Conservation (phyloP, 1,139 yeast species). For the Chernovozyma sophiae-reginae region DNA sequence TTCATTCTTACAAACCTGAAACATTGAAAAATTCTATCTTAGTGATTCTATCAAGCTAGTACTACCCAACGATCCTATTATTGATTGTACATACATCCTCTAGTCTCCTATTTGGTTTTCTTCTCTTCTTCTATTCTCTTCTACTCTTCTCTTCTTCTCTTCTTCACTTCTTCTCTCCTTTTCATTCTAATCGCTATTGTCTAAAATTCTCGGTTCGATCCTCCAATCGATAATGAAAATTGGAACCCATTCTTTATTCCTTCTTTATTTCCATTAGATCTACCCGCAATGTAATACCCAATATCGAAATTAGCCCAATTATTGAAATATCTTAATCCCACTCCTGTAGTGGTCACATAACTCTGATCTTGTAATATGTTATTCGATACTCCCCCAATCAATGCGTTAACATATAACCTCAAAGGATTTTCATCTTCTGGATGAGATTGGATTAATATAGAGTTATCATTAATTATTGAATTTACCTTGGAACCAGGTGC, state of each 20-base stretch:
- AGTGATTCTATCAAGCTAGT: too few relatives aligned
- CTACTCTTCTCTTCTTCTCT: too few relatives aligned
- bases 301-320: constrained; percentile 46
- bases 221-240: constrained; percentile 44
- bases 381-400: constrained; percentile 24
- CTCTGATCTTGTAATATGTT: constrained; percentile 8
- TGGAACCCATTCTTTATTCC: constrained; percentile 47
- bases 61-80: too few relatives aligned
- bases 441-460: too few relatives aligned
- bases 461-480: too few relatives aligned
- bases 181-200: too few relatives aligned
- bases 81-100: too few relatives aligned
- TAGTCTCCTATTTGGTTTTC: too few relatives aligned
- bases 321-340: constrained; percentile 41
- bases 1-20: too few relatives aligned
- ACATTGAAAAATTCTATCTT: too few relatives aligned
- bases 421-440: constrained; percentile 41
- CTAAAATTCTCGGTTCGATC: constrained; percentile 22
- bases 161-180: too few relatives aligned
- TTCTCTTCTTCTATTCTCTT: too few relatives aligned
- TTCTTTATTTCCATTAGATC: constrained; percentile 18
- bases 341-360: constrained; percentile 34
- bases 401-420: constrained; percentile 37
- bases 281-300: constrained; percentile 39
- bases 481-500: constrained; percentile 12